These are phyloP conservation scores for Hygrocybe coccinea DNA, from an alignment of 768 basidiomycete species.

Conservation along the genomic window DNA sequence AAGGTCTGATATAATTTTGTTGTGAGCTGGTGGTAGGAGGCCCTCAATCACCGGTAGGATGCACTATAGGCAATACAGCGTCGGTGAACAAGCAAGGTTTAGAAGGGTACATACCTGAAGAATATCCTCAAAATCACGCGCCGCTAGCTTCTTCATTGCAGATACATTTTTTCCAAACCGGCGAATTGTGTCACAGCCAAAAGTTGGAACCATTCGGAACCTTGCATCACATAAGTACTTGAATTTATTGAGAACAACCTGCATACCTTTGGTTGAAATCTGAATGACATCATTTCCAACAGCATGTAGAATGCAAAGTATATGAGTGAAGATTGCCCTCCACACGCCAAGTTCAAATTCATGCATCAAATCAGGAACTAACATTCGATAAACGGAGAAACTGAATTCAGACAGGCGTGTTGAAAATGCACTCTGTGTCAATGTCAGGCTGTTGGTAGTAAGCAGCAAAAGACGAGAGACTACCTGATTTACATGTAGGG, in stretches of 20 bases:
- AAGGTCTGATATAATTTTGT: slow-evolving; percentile 27
- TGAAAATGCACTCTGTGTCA: slow-evolving; percentile 24
- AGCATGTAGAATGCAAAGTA: slow-evolving; percentile 21
- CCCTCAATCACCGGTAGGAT: slow-evolving; percentile 35
- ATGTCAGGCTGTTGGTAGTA: background rate
- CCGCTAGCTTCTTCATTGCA: slow-evolving; percentile 20
- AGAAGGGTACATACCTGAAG: slow-evolving; percentile 21
- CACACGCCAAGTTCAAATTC: slow-evolving; percentile 27
- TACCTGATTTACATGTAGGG: slow-evolving; percentile 7
- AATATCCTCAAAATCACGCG: slow-evolving; percentile 29
- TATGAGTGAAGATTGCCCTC: slow-evolving; percentile 25
- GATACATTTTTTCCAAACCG: slow-evolving; percentile 21
- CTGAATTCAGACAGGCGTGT: slow-evolving; percentile 4
- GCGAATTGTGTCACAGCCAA: slow-evolving; percentile 19
- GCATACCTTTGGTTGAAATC: slow-evolving; percentile 17
- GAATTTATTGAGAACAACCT: background rate
- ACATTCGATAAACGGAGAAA: slow-evolving; percentile 17
- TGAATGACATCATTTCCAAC: slow-evolving; percentile 7
- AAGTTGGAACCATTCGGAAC: slow-evolving; percentile 13
- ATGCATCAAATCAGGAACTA: slow-evolving; percentile 24
- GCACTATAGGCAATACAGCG: slow-evolving; percentile 22
- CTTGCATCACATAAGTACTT: slow-evolving; percentile 5
- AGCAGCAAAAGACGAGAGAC: background rate
- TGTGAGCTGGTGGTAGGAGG: slow-evolving; percentile 26
- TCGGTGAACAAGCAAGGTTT: slow-evolving; percentile 5